phyloP scores from a whole-genome alignment of 2,329 filamentous ascomycete genomes.

The Zymoseptoria brevis region DNA sequence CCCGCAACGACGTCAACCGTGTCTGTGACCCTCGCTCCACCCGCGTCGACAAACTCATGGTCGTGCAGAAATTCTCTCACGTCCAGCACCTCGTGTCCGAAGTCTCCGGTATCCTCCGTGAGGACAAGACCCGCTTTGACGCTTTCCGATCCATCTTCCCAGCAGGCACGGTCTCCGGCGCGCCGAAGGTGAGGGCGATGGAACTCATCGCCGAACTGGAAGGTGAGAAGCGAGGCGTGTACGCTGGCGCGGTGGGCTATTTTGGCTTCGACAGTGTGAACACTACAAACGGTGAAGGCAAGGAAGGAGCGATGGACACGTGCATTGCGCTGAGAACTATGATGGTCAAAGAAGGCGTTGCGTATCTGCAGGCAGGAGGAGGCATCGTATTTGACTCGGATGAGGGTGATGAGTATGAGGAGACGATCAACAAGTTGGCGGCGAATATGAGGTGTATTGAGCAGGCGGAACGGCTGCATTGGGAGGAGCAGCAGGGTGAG shows the following conservation, averaged over 20 bases:
- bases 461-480: conserved; percentile 65
- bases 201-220: conserved; percentile 93
- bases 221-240: conserved; percentile 86
- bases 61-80: conserved; percentile 88
- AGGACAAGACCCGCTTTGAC: conserved; percentile 82
- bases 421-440: conserved; percentile 93
- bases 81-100: conserved; percentile 96
- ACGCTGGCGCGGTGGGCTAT: conserved; percentile 93
- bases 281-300: conserved; percentile 45
- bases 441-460: conserved; percentile 85
- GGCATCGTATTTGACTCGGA: conserved; percentile 95
- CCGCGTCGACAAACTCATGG: conserved; percentile 88
- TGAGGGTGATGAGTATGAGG: conserved; percentile 81
- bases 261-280: conserved; percentile 79
- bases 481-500: conserved; percentile 36
- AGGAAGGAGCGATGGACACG: conserved; percentile 86
- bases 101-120: conserved; percentile 80
- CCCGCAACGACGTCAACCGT: conserved; percentile 92
- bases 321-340: conserved; percentile 81
- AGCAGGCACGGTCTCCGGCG: conserved; percentile 88
- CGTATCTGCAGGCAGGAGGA: conserved; percentile 81
- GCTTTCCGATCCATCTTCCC: conserved; percentile 93
- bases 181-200: conserved; percentile 95
- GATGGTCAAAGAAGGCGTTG: conserved; percentile 83
- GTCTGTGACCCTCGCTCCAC: conserved; percentile 87